Percentiles rank a stretch among this genome's conserved stretches.
Evolutionary conservation across 495 filamentous ascomycete species (phyloP).

Genomic region (Aspergillus carlsbadensis): DNA sequence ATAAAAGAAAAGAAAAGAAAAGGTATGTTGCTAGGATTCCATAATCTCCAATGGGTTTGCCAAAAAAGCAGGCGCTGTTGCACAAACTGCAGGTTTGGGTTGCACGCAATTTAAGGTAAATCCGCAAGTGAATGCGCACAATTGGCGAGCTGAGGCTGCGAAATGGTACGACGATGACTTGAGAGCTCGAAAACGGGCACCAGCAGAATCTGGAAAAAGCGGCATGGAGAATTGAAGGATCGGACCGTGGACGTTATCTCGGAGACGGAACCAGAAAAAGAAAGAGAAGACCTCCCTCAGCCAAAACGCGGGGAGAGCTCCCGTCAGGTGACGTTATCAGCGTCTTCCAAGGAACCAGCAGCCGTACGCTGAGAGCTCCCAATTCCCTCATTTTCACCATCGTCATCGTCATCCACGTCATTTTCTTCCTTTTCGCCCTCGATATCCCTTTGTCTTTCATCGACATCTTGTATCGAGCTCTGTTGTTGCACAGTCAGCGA

Average conservation of each 20-base stretch:
- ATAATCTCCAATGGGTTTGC: not conserved
- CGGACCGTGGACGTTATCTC: not conserved
- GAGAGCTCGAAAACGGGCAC: too few species aligned
- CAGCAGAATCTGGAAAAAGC: not conserved
- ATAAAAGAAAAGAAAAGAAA: not conserved
- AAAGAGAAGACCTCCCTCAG: too few species aligned
- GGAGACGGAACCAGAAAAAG: not conserved
- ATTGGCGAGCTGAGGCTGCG: not conserved
- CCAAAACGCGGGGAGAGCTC: slow-evolving; percentile 16
- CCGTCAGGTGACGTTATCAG: slow-evolving; percentile 14
- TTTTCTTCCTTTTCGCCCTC: not conserved
- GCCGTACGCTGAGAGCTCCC: not conserved
- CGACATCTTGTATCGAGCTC: not conserved
- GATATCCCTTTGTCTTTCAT: not conserved
- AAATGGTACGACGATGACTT: not conserved
- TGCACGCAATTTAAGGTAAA: not conserved
- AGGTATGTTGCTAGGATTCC: not conserved
- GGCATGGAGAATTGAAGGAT: too few species aligned
- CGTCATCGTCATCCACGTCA: not conserved
- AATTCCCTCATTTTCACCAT: slow-evolving; percentile 4
- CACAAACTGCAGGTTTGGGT: slow-evolving; percentile 3
- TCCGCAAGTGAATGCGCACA: not conserved
- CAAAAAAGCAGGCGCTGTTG: not conserved
- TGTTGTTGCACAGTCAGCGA: not conserved
- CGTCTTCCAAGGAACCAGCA: not conserved